Evolutionary conservation across 2,329 filamentous ascomycete species (phyloP).

Genomic region (Aspergillus uvarum): DNA sequence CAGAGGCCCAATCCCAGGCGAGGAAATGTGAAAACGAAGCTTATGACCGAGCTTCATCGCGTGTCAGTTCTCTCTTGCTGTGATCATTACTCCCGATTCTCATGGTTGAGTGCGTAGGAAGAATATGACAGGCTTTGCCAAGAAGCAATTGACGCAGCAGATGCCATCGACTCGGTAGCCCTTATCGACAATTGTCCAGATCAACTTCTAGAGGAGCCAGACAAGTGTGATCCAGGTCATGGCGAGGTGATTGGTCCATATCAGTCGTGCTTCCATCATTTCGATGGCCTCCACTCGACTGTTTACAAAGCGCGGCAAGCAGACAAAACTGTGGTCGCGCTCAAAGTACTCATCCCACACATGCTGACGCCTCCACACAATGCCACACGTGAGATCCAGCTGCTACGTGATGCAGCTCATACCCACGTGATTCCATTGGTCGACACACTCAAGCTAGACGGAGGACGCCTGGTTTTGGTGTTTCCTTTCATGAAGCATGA

Average conservation of each 20-base stretch:
- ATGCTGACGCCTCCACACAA: slow-evolving; percentile 77
- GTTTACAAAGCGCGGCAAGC: slow-evolving; percentile 68
- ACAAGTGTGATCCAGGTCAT: slow-evolving; percentile 29
- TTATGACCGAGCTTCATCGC: slow-evolving; percentile 39
- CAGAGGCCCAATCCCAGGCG: slow-evolving; percentile 57
- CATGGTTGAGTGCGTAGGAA: slow-evolving; percentile 47
- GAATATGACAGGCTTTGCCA: slow-evolving; percentile 52
- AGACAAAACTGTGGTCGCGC: slow-evolving; percentile 56
- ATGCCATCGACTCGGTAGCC: slow-evolving; percentile 22
- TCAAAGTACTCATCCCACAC: slow-evolving; percentile 82
- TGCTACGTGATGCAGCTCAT: slow-evolving; percentile 63
- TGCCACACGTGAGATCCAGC: slow-evolving; percentile 72
- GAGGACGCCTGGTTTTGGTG: slow-evolving; percentile 71
- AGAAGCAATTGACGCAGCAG: slow-evolving; percentile 37
- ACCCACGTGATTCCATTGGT: slow-evolving; percentile 66
- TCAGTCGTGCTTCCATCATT: slow-evolving; percentile 55
- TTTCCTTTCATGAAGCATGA: slow-evolving; percentile 82
- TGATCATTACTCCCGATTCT: background rate
- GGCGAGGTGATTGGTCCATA: slow-evolving; percentile 55
- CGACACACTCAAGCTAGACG: slow-evolving; percentile 68
- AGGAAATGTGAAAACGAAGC: slow-evolving; percentile 60
- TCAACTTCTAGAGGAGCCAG: slow-evolving; percentile 21
- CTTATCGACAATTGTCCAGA: slow-evolving; percentile 24
- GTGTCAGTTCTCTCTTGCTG: slow-evolving; percentile 27
- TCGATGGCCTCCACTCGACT: slow-evolving; percentile 74